phyloP scores from a whole-genome alignment of 495 filamentous ascomycete genomes.

The Daldinia loculata region DNA sequence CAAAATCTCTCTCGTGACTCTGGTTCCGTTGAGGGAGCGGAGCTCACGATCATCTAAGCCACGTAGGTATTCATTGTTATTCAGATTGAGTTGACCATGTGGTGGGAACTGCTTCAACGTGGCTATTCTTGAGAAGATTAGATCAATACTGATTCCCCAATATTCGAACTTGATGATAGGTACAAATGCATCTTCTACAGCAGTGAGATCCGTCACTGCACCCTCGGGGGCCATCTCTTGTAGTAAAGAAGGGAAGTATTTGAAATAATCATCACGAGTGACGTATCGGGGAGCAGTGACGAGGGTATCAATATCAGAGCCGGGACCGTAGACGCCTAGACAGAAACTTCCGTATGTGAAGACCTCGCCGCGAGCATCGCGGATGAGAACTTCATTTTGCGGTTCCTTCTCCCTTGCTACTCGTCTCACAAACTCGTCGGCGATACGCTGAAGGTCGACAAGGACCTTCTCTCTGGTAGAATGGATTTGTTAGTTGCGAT shows the following conservation, averaged over 20 bases:
- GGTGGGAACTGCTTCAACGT: slow-evolving; percentile 73
- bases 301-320: slow-evolving; percentile 97
- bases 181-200: slow-evolving; percentile 88
- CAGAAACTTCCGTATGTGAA: slow-evolving; percentile 96
- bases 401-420: slow-evolving; percentile 78
- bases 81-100: slow-evolving; percentile 70
- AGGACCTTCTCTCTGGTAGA: slow-evolving; percentile 60
- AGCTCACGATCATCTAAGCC: slow-evolving; percentile 87
- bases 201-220: slow-evolving; percentile 84
- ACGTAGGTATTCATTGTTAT: slow-evolving; percentile 82
- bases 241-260: slow-evolving; percentile 80
- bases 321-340: slow-evolving; percentile 91
- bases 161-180: slow-evolving; percentile 96
- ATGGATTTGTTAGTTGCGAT: slow-evolving; percentile 15
- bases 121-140: slow-evolving; percentile 86
- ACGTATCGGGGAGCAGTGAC: slow-evolving; percentile 90
- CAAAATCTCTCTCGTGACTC: slow-evolving; percentile 91
- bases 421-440: slow-evolving; percentile 82
- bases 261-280: slow-evolving; percentile 86
- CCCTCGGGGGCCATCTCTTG: slow-evolving; percentile 74
- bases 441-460: slow-evolving; percentile 75
- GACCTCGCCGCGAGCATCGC: slow-evolving; percentile 85
- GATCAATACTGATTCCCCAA: slow-evolving; percentile 89
- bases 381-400: slow-evolving; percentile 75
- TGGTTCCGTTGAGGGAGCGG: slow-evolving; percentile 89